A percentile compares a stretch with the other conserved stretches of the same genome.
phyloP scores from a whole-genome alignment of 352 stramenopile species.

The Phytophthora capsici region DNA sequence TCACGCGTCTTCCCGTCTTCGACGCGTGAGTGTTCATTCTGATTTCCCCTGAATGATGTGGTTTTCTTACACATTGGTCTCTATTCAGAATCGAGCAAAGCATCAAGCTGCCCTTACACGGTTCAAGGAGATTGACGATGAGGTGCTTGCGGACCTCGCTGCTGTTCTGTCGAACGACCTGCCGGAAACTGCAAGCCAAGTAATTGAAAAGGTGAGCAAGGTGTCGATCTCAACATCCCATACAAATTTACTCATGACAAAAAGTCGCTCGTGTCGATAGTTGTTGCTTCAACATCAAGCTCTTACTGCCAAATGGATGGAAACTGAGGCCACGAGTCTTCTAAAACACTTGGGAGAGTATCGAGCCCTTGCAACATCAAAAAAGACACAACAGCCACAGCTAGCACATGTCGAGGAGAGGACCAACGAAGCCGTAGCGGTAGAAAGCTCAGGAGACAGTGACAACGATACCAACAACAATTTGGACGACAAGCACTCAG shows the following conservation, averaged over 20 bases:
- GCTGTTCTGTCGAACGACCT: constrained; percentile 49
- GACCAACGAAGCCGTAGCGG: constrained; percentile 7
- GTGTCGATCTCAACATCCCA: neutral
- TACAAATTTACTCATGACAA: constrained; percentile 1
- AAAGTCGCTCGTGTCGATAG: constrained; percentile 21
- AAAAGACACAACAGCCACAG: constrained; percentile 18
- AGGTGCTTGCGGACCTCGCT: constrained; percentile 54
- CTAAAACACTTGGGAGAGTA: constrained; percentile 29
- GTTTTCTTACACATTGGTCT: constrained; percentile 1
- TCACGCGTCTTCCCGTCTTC: constrained; percentile 55
- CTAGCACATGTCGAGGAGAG: constrained; percentile 2
- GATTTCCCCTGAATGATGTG: neutral
- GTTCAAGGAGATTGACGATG: constrained; percentile 69
- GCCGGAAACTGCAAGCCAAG: constrained; percentile 33
- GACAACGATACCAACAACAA: constrained; percentile 36
- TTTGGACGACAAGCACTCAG: constrained; percentile 16
- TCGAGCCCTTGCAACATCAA: constrained; percentile 15
- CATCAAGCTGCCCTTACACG: constrained; percentile 58
- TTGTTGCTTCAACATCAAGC: constrained; percentile 45
- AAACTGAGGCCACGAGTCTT: constrained; percentile 28
- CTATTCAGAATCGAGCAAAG: constrained; percentile 68
- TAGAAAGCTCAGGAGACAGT: constrained; percentile 16
- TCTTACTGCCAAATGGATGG: constrained; percentile 34
- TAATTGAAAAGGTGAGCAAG: constrained; percentile 48
- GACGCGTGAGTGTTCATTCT: constrained; percentile 45